These are phyloP conservation scores for Tetrastigma voinierianum DNA, from an alignment of 164 flowering plant species.

Conservation along the genomic window DNA sequence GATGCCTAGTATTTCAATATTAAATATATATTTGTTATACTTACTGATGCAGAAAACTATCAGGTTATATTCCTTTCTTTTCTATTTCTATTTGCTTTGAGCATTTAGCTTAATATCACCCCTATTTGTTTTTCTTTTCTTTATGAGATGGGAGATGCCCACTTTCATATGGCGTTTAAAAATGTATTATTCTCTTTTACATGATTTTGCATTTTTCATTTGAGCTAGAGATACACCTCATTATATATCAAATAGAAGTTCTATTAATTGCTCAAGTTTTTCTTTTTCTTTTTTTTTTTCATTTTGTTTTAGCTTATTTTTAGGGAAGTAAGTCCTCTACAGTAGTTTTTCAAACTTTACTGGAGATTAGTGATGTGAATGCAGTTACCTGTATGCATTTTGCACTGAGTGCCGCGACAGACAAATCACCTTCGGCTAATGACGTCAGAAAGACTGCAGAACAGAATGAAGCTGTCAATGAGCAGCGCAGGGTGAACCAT, in stretches of 20 bases:
- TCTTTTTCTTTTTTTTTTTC: too few relatives aligned
- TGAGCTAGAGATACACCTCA: not conserved
- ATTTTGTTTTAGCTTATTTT: too few relatives aligned
- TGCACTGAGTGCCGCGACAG: conserved; percentile 26
- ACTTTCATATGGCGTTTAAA: not conserved
- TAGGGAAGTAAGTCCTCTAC: too few relatives aligned
- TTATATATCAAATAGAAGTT: not conserved
- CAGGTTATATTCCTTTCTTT: too few relatives aligned
- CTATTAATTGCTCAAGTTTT: not conserved
- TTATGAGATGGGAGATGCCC: not conserved
- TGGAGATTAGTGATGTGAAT: conserved; percentile 8
- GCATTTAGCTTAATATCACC: too few relatives aligned
- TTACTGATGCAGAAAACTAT: too few relatives aligned
- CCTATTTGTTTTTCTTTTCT: too few relatives aligned
- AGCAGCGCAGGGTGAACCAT: not conserved
- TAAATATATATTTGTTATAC: too few relatives aligned
- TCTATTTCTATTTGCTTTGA: too few relatives aligned
- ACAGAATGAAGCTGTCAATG: not conserved
- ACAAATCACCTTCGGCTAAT: conserved; percentile 14
- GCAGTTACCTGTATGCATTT: conserved; percentile 30
- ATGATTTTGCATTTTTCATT: not conserved
- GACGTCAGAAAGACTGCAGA: not conserved
- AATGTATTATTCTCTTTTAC: not conserved
- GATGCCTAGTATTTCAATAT: too few relatives aligned
- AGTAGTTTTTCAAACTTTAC: not conserved